Base-by-base conservation (phyloP, 1,139 yeast genomes). In the Scheffersomyces quercinus region DNA sequence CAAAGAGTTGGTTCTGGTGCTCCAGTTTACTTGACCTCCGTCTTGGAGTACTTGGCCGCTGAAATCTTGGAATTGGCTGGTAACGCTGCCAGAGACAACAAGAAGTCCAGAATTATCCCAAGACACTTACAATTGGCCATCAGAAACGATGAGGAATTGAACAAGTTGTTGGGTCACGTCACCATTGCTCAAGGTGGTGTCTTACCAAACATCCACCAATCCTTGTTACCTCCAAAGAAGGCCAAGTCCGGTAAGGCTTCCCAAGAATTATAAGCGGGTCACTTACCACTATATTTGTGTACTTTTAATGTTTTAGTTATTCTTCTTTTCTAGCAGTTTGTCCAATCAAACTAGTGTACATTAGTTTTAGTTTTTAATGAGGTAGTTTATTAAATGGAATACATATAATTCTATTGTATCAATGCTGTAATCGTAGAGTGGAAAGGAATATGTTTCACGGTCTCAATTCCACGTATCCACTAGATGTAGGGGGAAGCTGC, bases 141-240 rank as follows among this genome's bases (percentile, higher is more conserved):
- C 69, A 74, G 79, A 75, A 73, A 73, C 60, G 79, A 74, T 71
- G 79, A 71, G 63, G 79, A 73, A 62, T 70, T 75, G 62, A 75
- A 73, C 70, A 73, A 74, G 65, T 73, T 73, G 65, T 80, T 88
- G 61, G 98, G 99, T 68, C 90, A 87, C 70, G 96, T 88, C 61
- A 87, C 95, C 57, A 89, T 88, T 65, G 96, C 96, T 60, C 96
- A 88, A 79, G 97, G 96, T 86, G 97, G 97, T 86, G 97, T 89
- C 59, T 81, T 89, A 72, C 97, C 96, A 81, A 90, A 91, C 87
- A 86, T 85, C 70, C 97, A 91, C 78, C 91, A 86, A 75, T 86
- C 87, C 80, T 84, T 91, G 75, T 84, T 90, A 74, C 97, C 97
- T 77, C 84, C 90, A 83, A 91, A 91, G 82, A 81, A 89, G 63